These are phyloP conservation scores for Dictyophora rubrovolvata DNA, from an alignment of 768 basidiomycete genomes.

Conservation along the genomic window DNA sequence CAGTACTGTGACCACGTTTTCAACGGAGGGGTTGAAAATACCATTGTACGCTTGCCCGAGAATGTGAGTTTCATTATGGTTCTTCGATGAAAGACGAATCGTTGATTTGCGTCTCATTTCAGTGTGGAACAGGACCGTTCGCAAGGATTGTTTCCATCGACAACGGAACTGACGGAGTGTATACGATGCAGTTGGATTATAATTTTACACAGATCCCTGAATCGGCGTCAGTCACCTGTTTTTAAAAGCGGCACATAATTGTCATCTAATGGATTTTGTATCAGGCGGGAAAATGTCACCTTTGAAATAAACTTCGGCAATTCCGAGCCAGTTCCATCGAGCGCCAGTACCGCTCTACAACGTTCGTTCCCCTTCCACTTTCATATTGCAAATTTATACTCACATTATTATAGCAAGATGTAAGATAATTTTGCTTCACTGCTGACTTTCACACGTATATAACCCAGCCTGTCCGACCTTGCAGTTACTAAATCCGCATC, in stretches of 20 bases:
- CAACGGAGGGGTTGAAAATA: conserved; percentile 31
- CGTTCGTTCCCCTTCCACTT: conserved; percentile 32
- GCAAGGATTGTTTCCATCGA: conserved; percentile 3
- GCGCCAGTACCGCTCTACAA: not conserved
- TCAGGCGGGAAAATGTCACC: conserved; percentile 14
- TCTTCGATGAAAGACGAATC: not conserved
- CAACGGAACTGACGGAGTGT: conserved; percentile 5
- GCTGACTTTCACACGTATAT: too few relatives aligned
- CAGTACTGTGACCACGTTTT: conserved; percentile 30
- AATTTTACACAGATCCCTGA: conserved; percentile 22
- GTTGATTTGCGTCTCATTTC: not conserved
- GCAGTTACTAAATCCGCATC: too few relatives aligned
- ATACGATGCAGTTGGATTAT: conserved; percentile 31
- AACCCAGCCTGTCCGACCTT: too few relatives aligned
- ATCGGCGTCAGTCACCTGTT: not conserved
- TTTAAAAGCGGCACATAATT: not conserved
- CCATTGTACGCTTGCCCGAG: conserved; percentile 44
- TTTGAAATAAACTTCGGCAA: conserved; percentile 13
- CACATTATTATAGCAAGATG: too few relatives aligned
- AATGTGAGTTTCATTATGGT: conserved; percentile 24
- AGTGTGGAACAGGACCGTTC: too few relatives aligned
- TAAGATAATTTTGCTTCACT: too few relatives aligned
- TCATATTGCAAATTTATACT: conserved; percentile 24
- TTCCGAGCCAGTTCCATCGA: not conserved
- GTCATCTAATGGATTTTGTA: not conserved